Base-by-base conservation (phyloP, 352 stramenopile species). In the Blastocystis sp. region DNA sequence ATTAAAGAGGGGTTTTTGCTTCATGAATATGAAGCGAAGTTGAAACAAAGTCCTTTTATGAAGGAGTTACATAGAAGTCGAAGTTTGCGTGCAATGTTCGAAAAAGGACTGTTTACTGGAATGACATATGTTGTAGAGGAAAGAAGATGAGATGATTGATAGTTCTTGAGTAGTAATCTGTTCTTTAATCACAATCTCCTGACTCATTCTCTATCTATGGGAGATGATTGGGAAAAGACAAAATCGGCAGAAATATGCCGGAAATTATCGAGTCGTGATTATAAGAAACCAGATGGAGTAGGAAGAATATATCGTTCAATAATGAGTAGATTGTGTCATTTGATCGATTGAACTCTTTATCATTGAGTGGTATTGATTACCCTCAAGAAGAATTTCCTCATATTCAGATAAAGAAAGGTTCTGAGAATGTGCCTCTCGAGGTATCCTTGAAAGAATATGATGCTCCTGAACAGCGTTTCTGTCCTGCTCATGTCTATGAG, bases 381-480 rank as follows among this genome's bases (percentile, higher is more conserved):
- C 96, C 96, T 89, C 95, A 98, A 89, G 97, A 99, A 92, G 96
- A 98, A 92, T 96, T 96, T 13, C 93, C 94, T 73, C 97, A 99
- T 92, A 91, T 99, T 87, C 93, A 94, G 57, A 96, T 98, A 89
- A 98, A 98, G 91, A 92, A 93, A 24, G 94, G 97, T 80, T 90
- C 94, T 44, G 90, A 93, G 15, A 91, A 94, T 42, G 92, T 98
- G n/a, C 70, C 70, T 11, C 15, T 60, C 9, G 90, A 94, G 77
- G 93, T 95, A 57, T 96, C 94, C 62, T 93, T 93, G 75, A 94
- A 96, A 58, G 92, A 95, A 33, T 98, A 98, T 92, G 96, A 94
- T 66, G 97, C 93, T n/a, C 97, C 96, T 19, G 97, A 99, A 92
- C 94, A 98, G 90, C 93, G 96, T 11, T 99, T 99, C 89, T 99